Evolutionary conservation across 441 rosid species (phyloP).

Genomic region (Populus hybrid): DNA sequence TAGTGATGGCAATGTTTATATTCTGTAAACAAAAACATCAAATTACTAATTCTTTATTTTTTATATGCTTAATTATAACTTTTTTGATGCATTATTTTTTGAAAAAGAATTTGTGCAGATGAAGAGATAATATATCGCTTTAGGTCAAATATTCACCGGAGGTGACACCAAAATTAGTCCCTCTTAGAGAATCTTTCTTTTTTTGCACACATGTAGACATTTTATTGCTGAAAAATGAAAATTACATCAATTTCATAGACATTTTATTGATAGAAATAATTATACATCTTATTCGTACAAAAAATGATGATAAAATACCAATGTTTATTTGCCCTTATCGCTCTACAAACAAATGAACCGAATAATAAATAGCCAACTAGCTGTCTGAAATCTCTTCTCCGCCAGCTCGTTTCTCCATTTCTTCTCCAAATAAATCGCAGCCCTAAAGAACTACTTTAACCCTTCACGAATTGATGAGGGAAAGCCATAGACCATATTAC

Average conservation of each 20-base stretch:
- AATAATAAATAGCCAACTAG: conserved; percentile 12
- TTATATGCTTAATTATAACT: too few relatives aligned
- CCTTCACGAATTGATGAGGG: neutral
- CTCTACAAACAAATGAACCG: conserved; percentile 18
- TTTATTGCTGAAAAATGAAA: neutral
- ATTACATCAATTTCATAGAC: neutral
- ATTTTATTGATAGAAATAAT: neutral
- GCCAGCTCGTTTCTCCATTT: neutral
- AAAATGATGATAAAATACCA: neutral
- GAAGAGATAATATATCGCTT: too few relatives aligned
- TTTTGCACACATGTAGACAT: neutral
- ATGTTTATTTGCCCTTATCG: conserved; percentile 4
- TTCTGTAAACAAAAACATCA: too few relatives aligned
- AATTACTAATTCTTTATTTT: too few relatives aligned
- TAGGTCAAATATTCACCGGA: too few relatives aligned
- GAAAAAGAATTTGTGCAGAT: too few relatives aligned
- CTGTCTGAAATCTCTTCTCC: neutral
- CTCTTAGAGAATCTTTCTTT: too few relatives aligned
- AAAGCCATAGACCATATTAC: conserved; percentile 11
- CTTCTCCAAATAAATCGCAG: neutral
- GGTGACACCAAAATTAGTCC: too few relatives aligned
- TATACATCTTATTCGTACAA: conserved; percentile 20
- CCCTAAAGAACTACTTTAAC: neutral
- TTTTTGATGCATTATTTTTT: too few relatives aligned
- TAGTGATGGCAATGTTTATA: too few relatives aligned